These are phyloP conservation scores for Phialemoniopsis sp. DNA, from an alignment of 2,329 filamentous ascomycete species.

Conservation along the genomic window DNA sequence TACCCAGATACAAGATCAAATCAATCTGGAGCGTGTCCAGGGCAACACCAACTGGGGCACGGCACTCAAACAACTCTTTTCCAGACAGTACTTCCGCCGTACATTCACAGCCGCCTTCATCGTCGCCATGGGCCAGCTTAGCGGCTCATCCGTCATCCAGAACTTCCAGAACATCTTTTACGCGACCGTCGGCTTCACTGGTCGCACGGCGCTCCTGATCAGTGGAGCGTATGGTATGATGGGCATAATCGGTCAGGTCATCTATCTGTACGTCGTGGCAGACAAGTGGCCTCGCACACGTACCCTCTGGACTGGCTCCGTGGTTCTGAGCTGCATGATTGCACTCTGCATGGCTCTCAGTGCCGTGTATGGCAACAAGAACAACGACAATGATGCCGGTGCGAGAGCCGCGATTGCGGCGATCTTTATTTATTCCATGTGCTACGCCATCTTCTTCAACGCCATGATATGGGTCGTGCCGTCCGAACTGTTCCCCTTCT, in stretches of 20 bases:
- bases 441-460: conserved; percentile 28
- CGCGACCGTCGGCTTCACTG: conserved; percentile 40
- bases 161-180: conserved; percentile 27
- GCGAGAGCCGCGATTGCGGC: no score
- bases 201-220: conserved; percentile 40
- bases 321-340: conserved; percentile 11
- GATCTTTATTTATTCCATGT: conserved; percentile 15
- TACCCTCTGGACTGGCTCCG: conserved; percentile 10
- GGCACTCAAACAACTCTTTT: conserved; percentile 17
- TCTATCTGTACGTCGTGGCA: conserved; percentile 19
- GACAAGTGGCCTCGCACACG: conserved; percentile 20
- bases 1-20: conserved; percentile 17
- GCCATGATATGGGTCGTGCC: conserved; percentile 18
- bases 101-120: conserved; percentile 19
- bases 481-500: no score
- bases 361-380: conserved; percentile 7
- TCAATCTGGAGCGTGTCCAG: conserved; percentile 11
- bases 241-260: conserved; percentile 20
- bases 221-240: conserved; percentile 36
- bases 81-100: conserved; percentile 19
- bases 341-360: conserved; percentile 15
- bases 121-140: conserved; percentile 21
- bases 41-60: conserved; percentile 4
- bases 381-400: no score
- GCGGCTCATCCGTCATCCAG: conserved; percentile 22